Conservation (phyloP, 2,329 filamentous ascomycete genomes). For the Penicillium brasilianum region DNA sequence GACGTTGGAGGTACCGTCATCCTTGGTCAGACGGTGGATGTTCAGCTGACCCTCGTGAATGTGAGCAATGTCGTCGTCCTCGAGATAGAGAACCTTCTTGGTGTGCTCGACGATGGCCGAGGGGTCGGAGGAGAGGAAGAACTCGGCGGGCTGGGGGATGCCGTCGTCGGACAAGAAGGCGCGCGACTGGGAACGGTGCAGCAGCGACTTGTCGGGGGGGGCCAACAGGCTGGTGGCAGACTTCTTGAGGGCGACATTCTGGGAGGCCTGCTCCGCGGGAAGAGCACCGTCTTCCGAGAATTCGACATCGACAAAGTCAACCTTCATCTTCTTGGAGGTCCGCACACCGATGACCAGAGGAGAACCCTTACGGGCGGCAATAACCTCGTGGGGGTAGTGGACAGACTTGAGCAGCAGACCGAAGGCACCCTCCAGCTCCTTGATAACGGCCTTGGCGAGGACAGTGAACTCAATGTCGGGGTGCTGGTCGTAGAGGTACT, state of each 20-base stretch:
- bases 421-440: conserved; percentile 97
- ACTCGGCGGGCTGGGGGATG: conserved; percentile 96
- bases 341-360: conserved; percentile 96
- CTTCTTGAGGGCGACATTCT: conserved; percentile 97
- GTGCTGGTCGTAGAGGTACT: conserved; percentile 96
- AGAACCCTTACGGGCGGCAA: conserved; percentile 97
- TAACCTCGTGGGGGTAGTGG: conserved; percentile 96
- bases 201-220: conserved; percentile 93
- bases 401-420: conserved; percentile 97
- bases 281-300: conserved; percentile 88
- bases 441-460: conserved; percentile 95
- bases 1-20: conserved; percentile 94
- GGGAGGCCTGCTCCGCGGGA: conserved; percentile 89
- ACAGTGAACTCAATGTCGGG: conserved; percentile 94
- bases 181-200: conserved; percentile 97
- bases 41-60: conserved; percentile 99
- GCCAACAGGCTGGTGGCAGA: conserved; percentile 74
- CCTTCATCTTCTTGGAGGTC: conserved; percentile 99
- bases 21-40: conserved; percentile 97
- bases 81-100: conserved; percentile 99
- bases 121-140: conserved; percentile 98
- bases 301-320: conserved; percentile 99
- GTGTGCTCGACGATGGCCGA: conserved; percentile 99
- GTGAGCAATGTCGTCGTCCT: conserved; percentile 99
- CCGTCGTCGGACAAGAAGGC: conserved; percentile 99